Evolutionary conservation across 139 green algal genomes (phyloP).

Genomic region (Zygnema circumcarinatum): DNA sequence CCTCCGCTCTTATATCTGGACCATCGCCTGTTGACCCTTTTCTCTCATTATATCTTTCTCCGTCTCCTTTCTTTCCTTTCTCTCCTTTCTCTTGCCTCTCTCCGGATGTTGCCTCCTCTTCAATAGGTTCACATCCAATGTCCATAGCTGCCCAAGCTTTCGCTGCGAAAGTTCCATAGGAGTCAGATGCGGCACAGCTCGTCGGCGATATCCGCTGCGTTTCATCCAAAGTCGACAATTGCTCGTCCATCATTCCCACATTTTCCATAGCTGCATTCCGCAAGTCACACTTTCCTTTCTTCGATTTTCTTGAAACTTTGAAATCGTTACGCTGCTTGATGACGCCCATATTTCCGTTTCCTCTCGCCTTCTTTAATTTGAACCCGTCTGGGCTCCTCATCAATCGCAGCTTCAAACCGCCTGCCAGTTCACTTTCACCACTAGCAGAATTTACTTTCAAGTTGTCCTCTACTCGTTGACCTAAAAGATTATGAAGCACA

Average conservation of each 20-base stretch:
- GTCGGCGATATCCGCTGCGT: background rate
- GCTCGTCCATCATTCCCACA: too few relatives aligned
- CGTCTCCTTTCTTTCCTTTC: background rate
- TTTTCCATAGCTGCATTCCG: background rate
- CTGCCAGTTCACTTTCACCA: background rate
- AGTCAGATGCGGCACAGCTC: background rate
- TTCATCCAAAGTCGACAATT: background rate
- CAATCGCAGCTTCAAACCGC: background rate
- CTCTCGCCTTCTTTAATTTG: background rate
- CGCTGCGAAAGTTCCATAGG: background rate
- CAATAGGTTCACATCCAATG: background rate
- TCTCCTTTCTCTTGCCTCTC: background rate
- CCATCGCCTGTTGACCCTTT: background rate
- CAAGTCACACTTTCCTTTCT: background rate
- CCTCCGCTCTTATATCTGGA: background rate
- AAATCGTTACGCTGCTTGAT: background rate
- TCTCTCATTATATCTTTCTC: background rate
- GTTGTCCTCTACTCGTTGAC: background rate
- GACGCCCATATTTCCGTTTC: background rate
- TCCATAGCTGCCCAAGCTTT: background rate
- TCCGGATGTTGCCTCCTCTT: background rate
- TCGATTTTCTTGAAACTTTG: background rate
- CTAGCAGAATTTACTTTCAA: background rate
- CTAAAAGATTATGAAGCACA: too few relatives aligned
- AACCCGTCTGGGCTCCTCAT: background rate